These are phyloP conservation scores for Trametes meyenii DNA, from an alignment of 768 basidiomycete species.

Conservation along the genomic window DNA sequence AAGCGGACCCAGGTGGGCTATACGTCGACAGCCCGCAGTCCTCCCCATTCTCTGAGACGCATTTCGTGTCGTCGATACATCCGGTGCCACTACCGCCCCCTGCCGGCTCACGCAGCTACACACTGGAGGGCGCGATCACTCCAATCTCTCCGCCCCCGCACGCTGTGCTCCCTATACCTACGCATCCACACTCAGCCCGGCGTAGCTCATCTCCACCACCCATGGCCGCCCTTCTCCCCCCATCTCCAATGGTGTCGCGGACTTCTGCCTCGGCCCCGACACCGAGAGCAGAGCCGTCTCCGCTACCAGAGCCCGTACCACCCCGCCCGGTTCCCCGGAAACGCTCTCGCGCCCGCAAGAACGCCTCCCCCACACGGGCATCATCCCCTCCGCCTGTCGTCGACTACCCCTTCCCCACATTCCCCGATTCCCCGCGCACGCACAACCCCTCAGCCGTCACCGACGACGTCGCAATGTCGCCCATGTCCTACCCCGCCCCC, in stretches of 20 bases:
- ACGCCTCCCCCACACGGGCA: background rate
- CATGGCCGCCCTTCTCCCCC: constrained; percentile 5
- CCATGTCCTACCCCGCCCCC: background rate
- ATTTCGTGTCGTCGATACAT: background rate
- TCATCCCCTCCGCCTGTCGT: constrained; percentile 17
- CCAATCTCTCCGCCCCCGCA: constrained; percentile 12
- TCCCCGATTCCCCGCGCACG: constrained; percentile 2
- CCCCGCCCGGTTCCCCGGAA: background rate
- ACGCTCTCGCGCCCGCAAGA: constrained; percentile 25
- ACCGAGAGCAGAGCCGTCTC: too few species aligned
- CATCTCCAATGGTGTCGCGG: background rate
- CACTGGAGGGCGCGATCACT: constrained; percentile 24
- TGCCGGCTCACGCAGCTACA: constrained; percentile 18
- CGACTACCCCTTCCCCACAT: constrained; percentile 23
- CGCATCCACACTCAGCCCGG: background rate
- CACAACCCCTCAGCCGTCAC: background rate
- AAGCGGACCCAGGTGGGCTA: too few species aligned
- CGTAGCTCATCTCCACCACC: constrained; percentile 6
- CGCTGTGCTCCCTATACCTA: background rate
- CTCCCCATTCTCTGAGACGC: background rate
- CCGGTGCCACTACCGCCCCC: background rate
- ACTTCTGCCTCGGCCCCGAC: too few species aligned
- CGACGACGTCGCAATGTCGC: background rate
- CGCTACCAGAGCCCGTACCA: background rate
- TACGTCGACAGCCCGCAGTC: background rate